Evolutionary conservation across 495 filamentous ascomycete genomes (phyloP), one percentile per base, ranked within the genome.

Genomic region (Neurospora sp.): DNA sequence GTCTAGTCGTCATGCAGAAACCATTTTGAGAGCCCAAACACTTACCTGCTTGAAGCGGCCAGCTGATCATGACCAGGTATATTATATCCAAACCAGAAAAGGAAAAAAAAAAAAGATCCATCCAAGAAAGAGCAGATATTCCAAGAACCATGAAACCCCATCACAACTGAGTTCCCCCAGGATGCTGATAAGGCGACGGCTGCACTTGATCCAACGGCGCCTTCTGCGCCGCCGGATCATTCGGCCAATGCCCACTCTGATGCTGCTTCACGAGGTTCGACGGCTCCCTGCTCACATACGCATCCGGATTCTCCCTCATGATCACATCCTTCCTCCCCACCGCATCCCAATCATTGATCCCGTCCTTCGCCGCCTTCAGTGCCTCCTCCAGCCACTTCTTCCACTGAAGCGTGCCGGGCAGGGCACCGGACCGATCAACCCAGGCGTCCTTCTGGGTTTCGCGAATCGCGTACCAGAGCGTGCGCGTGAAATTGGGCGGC

Each of bases 391-490:
- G 80, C 88, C 87, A 90, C 73, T 77, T 73, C 53, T 82, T 77
- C 87, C 87, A 89, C 72, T 85, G 77, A 0, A 77, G 74, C 16
- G 87, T 88, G 7, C 75, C 73, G 3, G 88, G 87, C 10, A 86
- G 83, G 3, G 85, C 82, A 12, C 86, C 82, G 14, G 79, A 81
- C 68, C 83, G 78, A 72, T 80, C 77, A 4, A 86, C 81, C 87
- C 87, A 89, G 9, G 82, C 82, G 6, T 80, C 83, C 22, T 80
- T 78, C 76, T 81, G 77, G 1, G 86, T 89, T 73, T 85, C 84
- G 18, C 83, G 82, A 65, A 89, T 86, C 8, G 85, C 86, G 72
- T 83, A 87, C 87, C 88, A 90, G 65, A 90, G 75, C 14, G 84
- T 88, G 14, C 85, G 77, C 5, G 87, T 89, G 72, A 83, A 88